phyloP scores from a whole-genome alignment of 257 asterid genomes.

The Leonotis leonurus region DNA sequence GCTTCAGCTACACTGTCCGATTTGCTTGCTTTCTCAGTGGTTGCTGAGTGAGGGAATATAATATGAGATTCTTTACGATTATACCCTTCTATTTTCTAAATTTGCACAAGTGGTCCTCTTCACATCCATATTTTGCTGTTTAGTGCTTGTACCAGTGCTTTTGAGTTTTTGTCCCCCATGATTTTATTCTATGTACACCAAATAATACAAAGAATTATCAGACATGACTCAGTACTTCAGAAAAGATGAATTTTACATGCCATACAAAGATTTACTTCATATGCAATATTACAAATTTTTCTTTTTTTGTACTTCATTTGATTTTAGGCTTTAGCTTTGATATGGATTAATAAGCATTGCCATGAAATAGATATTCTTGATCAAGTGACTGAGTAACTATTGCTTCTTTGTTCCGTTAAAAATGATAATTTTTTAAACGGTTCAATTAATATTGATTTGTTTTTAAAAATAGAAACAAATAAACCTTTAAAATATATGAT shows the following conservation, averaged over 20 bases:
- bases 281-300: too few relatives aligned
- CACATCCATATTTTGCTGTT: slow-evolving; percentile 20
- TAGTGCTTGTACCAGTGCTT: slow-evolving; percentile 24
- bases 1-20: slow-evolving; percentile 37
- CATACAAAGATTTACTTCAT: neutral
- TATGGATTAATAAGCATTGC: too few relatives aligned
- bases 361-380: too few relatives aligned
- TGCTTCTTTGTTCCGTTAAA: too few relatives aligned
- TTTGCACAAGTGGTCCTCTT: slow-evolving; percentile 30
- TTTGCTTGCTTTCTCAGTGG: slow-evolving; percentile 37
- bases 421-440: too few relatives aligned
- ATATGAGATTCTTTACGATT: slow-evolving; percentile 30
- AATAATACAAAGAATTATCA: slow-evolving; percentile 11
- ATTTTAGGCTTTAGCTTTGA: too few relatives aligned
- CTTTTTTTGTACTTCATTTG: too few relatives aligned
- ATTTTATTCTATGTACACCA: neutral
- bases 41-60: slow-evolving; percentile 63
- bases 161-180: slow-evolving; percentile 3
- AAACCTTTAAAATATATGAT: too few relatives aligned
- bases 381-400: too few relatives aligned
- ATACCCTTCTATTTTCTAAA: slow-evolving; percentile 27
- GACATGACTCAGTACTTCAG: neutral
- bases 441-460: too few relatives aligned
- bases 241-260: neutral
- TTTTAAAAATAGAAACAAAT: too few relatives aligned